Conservation (phyloP, 148 eudicot genomes). For the Fagopyrum tataricum region DNA sequence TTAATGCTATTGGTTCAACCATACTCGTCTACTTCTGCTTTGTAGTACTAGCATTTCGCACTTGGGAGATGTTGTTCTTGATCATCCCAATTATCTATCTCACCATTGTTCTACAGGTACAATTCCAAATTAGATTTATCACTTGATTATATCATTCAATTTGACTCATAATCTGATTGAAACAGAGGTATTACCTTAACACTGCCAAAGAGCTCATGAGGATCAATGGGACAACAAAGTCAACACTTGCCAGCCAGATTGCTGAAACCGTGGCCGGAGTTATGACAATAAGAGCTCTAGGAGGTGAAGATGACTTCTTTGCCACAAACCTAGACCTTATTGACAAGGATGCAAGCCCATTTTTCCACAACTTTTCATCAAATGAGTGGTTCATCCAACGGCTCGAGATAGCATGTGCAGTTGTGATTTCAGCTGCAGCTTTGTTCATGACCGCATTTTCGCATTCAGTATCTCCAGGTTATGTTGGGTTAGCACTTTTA, state of each 20-base stretch:
- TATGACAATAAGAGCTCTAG: conserved; percentile 34
- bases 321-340: conserved; percentile 12
- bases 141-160: background rate
- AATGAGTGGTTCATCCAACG: conserved; percentile 7
- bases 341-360: conserved; percentile 12
- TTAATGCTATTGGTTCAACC: conserved; percentile 19
- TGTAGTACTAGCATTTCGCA: conserved; percentile 22
- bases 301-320: conserved; percentile 29
- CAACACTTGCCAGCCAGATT: conserved; percentile 29
- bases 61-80: conserved; percentile 33
- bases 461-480: conserved; percentile 21
- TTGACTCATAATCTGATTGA: background rate
- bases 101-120: conserved; percentile 28
- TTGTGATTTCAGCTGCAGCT: conserved; percentile 15
- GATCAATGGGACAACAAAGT: conserved; percentile 35
- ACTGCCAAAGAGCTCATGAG: conserved; percentile 37
- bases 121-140: background rate
- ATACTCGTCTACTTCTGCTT: conserved; percentile 25
- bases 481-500: conserved; percentile 29
- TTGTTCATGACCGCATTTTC: conserved; percentile 26
- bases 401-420: conserved; percentile 4
- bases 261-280: conserved; percentile 35
- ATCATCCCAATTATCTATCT: conserved; percentile 29
- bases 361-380: conserved; percentile 5
- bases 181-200: conserved; percentile 25